phyloP scores from a whole-genome alignment of 495 filamentous ascomycete genomes.

The Jackrogersella minutella region DNA sequence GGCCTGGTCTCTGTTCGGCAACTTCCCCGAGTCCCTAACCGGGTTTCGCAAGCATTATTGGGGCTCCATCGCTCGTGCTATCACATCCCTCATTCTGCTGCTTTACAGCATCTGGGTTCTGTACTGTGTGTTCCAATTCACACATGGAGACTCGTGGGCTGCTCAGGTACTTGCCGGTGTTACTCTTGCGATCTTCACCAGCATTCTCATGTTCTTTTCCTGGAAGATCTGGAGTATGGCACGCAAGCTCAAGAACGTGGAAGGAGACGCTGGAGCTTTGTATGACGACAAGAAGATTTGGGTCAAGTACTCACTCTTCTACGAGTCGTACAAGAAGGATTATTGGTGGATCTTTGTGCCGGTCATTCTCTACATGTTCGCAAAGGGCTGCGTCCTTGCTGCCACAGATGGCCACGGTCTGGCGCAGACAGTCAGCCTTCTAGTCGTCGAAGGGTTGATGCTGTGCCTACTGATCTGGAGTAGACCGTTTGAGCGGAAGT shows the following conservation, averaged over 20 bases:
- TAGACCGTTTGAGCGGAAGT: conserved; percentile 83
- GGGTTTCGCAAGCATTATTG: conserved; percentile 96
- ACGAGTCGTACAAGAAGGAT: conserved; percentile 89
- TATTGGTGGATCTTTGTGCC: conserved; percentile 99
- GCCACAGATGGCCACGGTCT: conserved; percentile 88
- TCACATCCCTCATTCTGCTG: conserved; percentile 88
- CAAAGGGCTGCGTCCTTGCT: conserved; percentile 86
- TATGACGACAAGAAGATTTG: conserved; percentile 92
- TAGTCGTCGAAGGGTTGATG: conserved; percentile 80
- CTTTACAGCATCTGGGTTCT: conserved; percentile 95
- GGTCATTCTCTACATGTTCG: conserved; percentile 90
- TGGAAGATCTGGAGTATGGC: conserved; percentile 84
- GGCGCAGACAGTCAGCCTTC: conserved; percentile 76
- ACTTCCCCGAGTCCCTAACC: conserved; percentile 80
- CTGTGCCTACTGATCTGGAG: conserved; percentile 78
- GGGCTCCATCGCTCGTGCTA: conserved; percentile 84
- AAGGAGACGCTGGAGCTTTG: conserved; percentile 76
- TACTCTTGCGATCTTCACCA: conserved; percentile 82
- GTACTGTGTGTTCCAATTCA: conserved; percentile 96
- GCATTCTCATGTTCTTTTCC: conserved; percentile 77
- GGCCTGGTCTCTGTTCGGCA: conserved; percentile 87
- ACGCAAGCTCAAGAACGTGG: conserved; percentile 70
- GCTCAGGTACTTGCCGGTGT: conserved; percentile 85
- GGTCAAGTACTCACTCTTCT: conserved; percentile 96
- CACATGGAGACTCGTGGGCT: conserved; percentile 93